Evolutionary conservation across 805 yeast species (phyloP).

Genomic region (Yamadazyma sp.): DNA sequence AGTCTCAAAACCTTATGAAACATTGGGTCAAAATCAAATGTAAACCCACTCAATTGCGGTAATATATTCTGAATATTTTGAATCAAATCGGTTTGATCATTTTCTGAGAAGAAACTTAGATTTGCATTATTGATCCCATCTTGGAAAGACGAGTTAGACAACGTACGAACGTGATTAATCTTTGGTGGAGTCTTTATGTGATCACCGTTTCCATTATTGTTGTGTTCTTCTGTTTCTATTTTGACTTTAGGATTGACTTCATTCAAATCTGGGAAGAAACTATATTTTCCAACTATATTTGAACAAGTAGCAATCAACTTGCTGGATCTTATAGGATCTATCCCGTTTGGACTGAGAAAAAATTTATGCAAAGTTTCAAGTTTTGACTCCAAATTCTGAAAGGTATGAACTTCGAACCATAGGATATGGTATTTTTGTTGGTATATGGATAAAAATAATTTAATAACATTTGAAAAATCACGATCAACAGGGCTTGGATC

Average conservation of each 20-base stretch:
- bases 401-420: slow-evolving; percentile 8
- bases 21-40: slow-evolving; percentile 12
- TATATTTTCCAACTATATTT: background rate
- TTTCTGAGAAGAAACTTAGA: slow-evolving; percentile 1
- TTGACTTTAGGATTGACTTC: background rate
- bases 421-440: slow-evolving; percentile 2
- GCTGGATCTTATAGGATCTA: background rate
- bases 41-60: slow-evolving; percentile 13
- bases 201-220: background rate
- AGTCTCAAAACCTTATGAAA: slow-evolving; percentile 3
- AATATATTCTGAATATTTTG: slow-evolving; percentile 7
- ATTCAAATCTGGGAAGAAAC: background rate
- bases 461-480: slow-evolving; percentile 7
- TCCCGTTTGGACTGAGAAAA: slow-evolving; percentile 1
- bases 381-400: slow-evolving; percentile 3
- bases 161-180: no score
- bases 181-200: background rate
- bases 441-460: slow-evolving; percentile 6
- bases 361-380: slow-evolving; percentile 2
- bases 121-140: no score
- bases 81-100: slow-evolving; percentile 10
- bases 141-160: no score
- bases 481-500: slow-evolving; percentile 9
- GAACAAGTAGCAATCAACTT: background rate
- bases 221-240: background rate